Base-by-base conservation (phyloP, 305 asterid species). In the Plantago rigida region DNA sequence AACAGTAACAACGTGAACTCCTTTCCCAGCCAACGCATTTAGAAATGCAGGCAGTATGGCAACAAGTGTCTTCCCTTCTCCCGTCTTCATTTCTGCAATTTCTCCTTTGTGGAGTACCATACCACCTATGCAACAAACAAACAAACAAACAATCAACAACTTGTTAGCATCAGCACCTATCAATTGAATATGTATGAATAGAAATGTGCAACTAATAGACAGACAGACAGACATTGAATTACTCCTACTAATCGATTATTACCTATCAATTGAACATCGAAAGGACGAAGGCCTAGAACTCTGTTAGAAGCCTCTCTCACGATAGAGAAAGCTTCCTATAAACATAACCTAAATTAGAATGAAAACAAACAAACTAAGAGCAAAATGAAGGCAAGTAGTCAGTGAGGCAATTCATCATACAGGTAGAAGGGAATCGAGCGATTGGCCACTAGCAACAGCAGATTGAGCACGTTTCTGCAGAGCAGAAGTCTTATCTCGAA, bases 31-130 rank as follows among this genome's bases (percentile, higher is more conserved):
- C 85, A 91, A 81, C 22, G 98, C 96, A 69, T 91, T 91, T 52
- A 91, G 78, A 73, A 82, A 86, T 68, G 96, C 95, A 55, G 98
- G 98, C 73, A 91, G 71, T 76, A 91, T 74, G 53, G 98, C 98
- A 64, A 91, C 98, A 24, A 91, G 94, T 49, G 98, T 88, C 81
- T 91, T 91, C 13, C 98, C 98, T 81, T 91, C 98, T 65, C 98
- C 98, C 14, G 98, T 91, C 75, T 89, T 86, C 96, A 91, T 91
- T 74, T 91, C 98, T 64, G 98, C 93, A 67, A 91, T 91, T 77
- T 91, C 93, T 64, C 98, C 98, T 74, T 86, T 91, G 78, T 91
- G 98, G 61, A 91, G 96, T 73, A 88, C 98, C 89, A 91, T 88
- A 41, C 89, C 95, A 69, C 97, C 96, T 87, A 59, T 34, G 59